Evolutionary conservation across 331 rosid genomes (phyloP).

Genomic region (Acacia concinna): DNA sequence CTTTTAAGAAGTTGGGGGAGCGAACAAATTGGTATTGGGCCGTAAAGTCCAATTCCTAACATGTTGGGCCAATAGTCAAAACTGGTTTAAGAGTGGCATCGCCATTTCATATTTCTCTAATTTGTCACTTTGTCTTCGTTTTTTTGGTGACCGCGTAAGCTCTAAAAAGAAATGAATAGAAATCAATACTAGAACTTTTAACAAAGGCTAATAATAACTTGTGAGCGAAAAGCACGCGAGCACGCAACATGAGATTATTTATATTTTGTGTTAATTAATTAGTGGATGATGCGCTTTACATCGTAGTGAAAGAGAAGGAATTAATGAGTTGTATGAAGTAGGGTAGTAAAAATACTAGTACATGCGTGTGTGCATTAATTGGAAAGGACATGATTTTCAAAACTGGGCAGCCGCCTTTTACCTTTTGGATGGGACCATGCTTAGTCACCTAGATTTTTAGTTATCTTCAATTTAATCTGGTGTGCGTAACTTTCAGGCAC

Average conservation of each 20-base stretch:
- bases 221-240: not conserved
- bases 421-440: not conserved
- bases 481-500: not conserved
- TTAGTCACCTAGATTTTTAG: no score
- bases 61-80: not conserved
- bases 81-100: not conserved
- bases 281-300: not conserved
- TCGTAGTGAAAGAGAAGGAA: not conserved
- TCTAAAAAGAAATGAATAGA: not conserved
- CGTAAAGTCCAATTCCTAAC: not conserved
- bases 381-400: not conserved
- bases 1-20: no score
- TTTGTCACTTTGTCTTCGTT: not conserved
- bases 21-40: not conserved
- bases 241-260: not conserved
- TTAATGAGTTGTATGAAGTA: not conserved
- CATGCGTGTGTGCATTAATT: not conserved
- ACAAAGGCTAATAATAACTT: not conserved
- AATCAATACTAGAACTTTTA: not conserved
- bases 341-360: no score
- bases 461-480: not conserved
- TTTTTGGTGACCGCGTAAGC: no score
- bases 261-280: not conserved
- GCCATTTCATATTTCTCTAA: not conserved
- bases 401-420: not conserved